Base-by-base conservation (phyloP, 2,329 filamentous ascomycete species). In the Cladobotryum protrusum region DNA sequence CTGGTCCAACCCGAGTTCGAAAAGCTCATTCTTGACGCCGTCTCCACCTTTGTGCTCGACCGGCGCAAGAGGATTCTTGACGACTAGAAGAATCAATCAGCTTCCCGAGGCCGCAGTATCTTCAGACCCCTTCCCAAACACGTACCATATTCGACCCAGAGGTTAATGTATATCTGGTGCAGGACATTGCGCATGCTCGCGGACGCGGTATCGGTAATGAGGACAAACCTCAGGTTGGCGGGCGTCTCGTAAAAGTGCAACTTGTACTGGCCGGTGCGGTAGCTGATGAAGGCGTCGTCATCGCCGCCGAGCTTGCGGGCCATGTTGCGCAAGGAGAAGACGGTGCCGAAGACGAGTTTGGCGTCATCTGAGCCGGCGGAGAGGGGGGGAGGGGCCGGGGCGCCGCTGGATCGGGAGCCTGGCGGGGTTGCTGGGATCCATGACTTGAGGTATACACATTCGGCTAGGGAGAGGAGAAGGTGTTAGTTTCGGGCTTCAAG, bases 211-310 rank as follows among this genome's bases (percentile, higher is more conserved):
- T 97, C 93, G 19, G 93, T 97, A 64, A 97, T 77, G 85, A 99
- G 89, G 64, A 96, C 90, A 65, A 97, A 95, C 65, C 96, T 95
- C 69, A 95, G 84, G 67, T 89, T 95, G 47, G 90, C 93, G 1
- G 91, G 90, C 12, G 93, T 97, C 76, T 99, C 93, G 77, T 96
- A 99, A 75, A 95, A 99, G 73, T 99, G 93, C 61, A 99, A 81
- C 73, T 96, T 96, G 78, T 99, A 99, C 70, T 96, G 87, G 59
- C 80, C 87, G 47, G 93, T 99, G 60, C 89, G 87, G 72, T 88
- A 99, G 59, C 86, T 89, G 60, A 99, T 86, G 69, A 99, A 99
- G 65, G 87, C 89, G 73, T 96, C 92, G 67, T 96, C 90, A 48
- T 89, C 83, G 57, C 92, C 92, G 63, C 92, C 92, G 43, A 99